Evolutionary conservation across 441 rosid species (phyloP).

Genomic region (Oxalis stricta): DNA sequence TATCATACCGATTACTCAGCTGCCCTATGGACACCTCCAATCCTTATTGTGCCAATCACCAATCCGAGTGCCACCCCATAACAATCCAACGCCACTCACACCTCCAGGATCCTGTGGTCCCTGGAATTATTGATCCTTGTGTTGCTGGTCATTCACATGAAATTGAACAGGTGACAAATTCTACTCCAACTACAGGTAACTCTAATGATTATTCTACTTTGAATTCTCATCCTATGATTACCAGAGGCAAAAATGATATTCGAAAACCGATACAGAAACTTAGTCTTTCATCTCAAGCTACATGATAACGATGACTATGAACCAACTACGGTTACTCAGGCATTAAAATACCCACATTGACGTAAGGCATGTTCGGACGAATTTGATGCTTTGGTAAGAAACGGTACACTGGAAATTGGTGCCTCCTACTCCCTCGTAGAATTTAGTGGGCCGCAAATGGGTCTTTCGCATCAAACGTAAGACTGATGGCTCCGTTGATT

Average conservation of each 20-base stretch:
- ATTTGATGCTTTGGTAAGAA: background rate
- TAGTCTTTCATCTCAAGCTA: background rate
- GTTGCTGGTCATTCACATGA: too few species aligned
- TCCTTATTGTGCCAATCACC: too few species aligned
- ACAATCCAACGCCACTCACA: too few species aligned
- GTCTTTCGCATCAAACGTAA: background rate
- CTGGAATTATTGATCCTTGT: too few species aligned
- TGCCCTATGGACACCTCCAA: background rate
- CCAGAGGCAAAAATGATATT: background rate
- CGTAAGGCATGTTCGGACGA: background rate
- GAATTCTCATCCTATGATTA: too few species aligned
- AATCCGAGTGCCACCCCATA: too few species aligned
- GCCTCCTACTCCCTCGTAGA: too few species aligned
- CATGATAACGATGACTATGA: rapidly evolving
- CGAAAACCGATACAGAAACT: background rate
- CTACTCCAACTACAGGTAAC: too few species aligned
- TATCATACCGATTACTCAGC: background rate
- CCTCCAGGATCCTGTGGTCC: too few species aligned
- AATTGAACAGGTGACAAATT: too few species aligned
- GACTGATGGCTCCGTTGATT: background rate
- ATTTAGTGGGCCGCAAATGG: background rate
- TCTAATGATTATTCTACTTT: too few species aligned
- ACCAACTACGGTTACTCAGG: background rate
- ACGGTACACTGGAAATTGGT: background rate
- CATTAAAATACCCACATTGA: background rate